Evolutionary conservation across 768 basidiomycete species (phyloP), one percentile per base, ranked within the genome.

Genomic region (Lentinula edodes): DNA sequence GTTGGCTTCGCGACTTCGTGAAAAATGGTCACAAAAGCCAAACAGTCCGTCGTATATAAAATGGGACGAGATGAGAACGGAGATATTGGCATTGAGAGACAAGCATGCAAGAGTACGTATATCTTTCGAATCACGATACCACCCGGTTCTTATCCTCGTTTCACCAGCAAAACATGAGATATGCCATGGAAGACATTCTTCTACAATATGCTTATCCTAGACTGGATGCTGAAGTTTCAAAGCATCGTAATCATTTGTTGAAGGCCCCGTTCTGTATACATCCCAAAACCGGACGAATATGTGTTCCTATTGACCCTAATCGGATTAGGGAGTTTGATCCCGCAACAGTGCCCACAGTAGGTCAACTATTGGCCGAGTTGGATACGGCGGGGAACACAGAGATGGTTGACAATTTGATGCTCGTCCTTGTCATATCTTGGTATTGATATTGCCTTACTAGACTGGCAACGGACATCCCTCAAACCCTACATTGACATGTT

Each of bases 251-350:
- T 76, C 97, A 99, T 78, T 81, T 99, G 76, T 83, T 99, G 58
- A 99, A 99, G 75, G 90, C 93, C 20, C 97, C 97, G 0, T 99
- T 99, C 74, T 97, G 95, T 70, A 79, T 98, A 0, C 97, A 99
- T 73, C 97, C 97, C 0, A 92, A 92, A 65, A 99, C 97, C 2
- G 97, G 96, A 1, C 85, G 94, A 35, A 86, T 99, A 8, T 99
- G 96, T 71, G 92, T 99, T 2, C 97, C 96, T 1, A 80, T 98
- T 16, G 90, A 96, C 68, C 89, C 94, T 3, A 74, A 74, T 38
- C 71, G 74, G 36, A 83, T 98, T 35, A 86, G 93, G 59, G 77
- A 82, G 1, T 99, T 98, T 69, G 86, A 96, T 69, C 97, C 95
- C 0, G 85, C 82, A 58, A 71, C 67, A 1, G 96, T 98, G 5